Conservation (phyloP, 495 filamentous ascomycete genomes). For the Xylaria scruposa region DNA sequence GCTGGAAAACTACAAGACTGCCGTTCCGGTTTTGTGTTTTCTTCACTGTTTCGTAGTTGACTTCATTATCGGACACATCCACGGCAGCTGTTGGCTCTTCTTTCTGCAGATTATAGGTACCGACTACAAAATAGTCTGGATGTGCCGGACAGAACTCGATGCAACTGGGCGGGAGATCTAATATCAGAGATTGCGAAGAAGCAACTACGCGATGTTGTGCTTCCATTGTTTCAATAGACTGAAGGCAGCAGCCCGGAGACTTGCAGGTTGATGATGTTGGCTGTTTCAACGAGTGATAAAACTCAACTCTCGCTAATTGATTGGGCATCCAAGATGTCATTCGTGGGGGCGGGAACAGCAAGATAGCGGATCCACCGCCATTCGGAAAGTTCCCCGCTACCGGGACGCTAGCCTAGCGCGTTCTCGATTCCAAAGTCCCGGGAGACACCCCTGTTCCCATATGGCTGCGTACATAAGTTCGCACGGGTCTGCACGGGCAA, state of each 20-base stretch:
- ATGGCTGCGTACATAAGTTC: not conserved
- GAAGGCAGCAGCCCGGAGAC: not conserved
- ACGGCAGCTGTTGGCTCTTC: slow-evolving; percentile 39
- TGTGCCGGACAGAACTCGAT: slow-evolving; percentile 76
- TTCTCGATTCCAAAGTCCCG: not conserved
- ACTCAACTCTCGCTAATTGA: not conserved
- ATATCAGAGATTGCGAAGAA: slow-evolving; percentile 49
- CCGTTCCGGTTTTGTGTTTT: slow-evolving; percentile 70
- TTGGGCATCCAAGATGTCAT: not conserved
- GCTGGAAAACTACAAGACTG: slow-evolving; percentile 69
- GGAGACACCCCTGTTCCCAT: not conserved
- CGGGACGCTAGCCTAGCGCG: slow-evolving; percentile 7
- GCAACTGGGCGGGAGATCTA: slow-evolving; percentile 79
- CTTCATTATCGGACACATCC: slow-evolving; percentile 33
- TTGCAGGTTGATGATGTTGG: not conserved
- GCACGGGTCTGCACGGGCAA: too few relatives aligned
- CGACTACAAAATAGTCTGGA: slow-evolving; percentile 75
- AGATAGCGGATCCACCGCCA: slow-evolving; percentile 8
- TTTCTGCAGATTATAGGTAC: slow-evolving; percentile 81
- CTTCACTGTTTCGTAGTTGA: slow-evolving; percentile 29
- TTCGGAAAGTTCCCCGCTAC: slow-evolving; percentile 25
- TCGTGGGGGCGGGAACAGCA: slow-evolving; percentile 7
- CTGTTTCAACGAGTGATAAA: not conserved
- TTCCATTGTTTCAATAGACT: slow-evolving; percentile 24
- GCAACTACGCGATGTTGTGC: slow-evolving; percentile 29